Conservation (phyloP, 202 grass and related monocot genomes). For the Schoenoplectus triqueter region DNA sequence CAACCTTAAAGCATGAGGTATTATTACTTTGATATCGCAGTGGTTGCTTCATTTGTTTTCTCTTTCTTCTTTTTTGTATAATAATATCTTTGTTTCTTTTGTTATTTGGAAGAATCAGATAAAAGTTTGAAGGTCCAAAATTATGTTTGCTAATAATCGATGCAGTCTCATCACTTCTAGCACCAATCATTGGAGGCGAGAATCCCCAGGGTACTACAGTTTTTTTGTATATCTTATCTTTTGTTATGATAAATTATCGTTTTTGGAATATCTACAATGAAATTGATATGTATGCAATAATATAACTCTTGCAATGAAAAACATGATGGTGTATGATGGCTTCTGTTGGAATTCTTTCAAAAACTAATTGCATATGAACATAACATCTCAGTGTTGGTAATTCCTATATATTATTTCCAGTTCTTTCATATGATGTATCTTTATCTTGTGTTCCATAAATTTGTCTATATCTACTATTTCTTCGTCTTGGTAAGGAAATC, state of each 20-base stretch:
- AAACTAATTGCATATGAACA: conserved; percentile 71
- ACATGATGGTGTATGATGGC: conserved; percentile 57
- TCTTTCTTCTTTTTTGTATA: conserved; percentile 13
- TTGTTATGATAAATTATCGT: neutral
- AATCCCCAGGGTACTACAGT: conserved; percentile 65
- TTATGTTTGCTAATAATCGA: conserved; percentile 49
- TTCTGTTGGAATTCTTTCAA: conserved; percentile 58
- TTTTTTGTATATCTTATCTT: conserved; percentile 24
- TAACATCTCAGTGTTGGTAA: conserved; percentile 78
- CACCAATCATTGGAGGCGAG: conserved; percentile 77
- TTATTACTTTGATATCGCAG: conserved; percentile 29
- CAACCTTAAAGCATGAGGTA: conserved; percentile 55
- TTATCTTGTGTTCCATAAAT: neutral
- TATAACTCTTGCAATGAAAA: neutral
- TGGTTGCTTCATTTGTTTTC: conserved; percentile 18
- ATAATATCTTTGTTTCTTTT: conserved; percentile 30
- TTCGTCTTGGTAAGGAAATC: neutral
- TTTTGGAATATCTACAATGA: neutral
- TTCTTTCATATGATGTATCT: neutral
- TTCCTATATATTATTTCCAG: neutral
- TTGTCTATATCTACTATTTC: neutral
- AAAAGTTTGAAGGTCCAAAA: conserved; percentile 46
- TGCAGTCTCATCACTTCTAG: conserved; percentile 75
- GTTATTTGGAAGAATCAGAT: conserved; percentile 42
- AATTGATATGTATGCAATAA: neutral